These are phyloP conservation scores for Umbellularia californica DNA, from an alignment of 164 flowering plant genomes.

Conservation along the genomic window DNA sequence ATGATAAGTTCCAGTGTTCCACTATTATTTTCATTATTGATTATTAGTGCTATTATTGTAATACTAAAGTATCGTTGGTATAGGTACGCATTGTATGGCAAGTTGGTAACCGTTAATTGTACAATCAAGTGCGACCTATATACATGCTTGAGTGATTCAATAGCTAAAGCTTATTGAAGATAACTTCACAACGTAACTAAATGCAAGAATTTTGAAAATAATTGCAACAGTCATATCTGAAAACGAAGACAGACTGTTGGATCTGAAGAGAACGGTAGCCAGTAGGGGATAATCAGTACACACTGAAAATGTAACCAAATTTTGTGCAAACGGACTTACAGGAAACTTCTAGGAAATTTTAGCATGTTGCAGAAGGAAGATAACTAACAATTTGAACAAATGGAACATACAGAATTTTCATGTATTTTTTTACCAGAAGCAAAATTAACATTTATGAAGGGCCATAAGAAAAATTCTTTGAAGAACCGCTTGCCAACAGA, in stretches of 20 bases:
- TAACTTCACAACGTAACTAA: neutral
- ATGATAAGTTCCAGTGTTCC: no score
- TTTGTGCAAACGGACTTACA: neutral
- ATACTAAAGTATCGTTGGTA: no score
- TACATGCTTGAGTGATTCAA: neutral
- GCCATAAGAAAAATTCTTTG: neutral
- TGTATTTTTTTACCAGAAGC: no score
- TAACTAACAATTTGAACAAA: neutral
- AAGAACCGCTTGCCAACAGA: neutral
- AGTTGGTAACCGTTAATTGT: neutral
- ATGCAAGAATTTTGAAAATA: neutral
- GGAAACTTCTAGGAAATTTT: neutral
- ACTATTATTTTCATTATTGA: no score
- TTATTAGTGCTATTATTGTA: no score
- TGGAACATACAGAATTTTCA: no score
- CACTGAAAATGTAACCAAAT: neutral
- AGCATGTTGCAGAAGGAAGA: neutral
- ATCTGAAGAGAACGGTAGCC: neutral
- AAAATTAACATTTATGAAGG: neutral
- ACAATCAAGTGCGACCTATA: neutral
- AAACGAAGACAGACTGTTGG: neutral
- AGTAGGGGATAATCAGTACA: neutral
- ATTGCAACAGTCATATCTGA: neutral
- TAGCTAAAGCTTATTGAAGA: constrained; percentile 1
- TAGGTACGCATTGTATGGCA: no score